A percentile compares a stretch with the other conserved stretches of the same genome.
Evolutionary conservation across 345 rosid species (phyloP).

Genomic region (Eucalyptus erythrocorys): DNA sequence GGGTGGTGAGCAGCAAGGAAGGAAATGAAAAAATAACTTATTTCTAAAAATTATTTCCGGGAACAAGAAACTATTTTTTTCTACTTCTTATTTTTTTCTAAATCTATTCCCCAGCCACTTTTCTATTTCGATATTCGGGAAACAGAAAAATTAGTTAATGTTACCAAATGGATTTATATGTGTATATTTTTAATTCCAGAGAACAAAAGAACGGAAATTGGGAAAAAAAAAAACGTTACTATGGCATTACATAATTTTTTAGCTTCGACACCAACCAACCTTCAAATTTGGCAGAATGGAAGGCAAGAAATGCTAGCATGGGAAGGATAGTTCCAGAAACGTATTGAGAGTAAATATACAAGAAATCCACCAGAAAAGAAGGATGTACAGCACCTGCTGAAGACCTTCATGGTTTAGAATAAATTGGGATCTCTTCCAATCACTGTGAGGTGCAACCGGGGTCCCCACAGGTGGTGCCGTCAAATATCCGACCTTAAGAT

Average conservation of each 20-base stretch:
- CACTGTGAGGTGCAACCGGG: slow-evolving; percentile 76
- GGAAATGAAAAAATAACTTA: too few relatives aligned
- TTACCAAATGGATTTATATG: too few relatives aligned
- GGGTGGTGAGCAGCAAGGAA: too few relatives aligned
- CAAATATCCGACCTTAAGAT: slow-evolving; percentile 76
- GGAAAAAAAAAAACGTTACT: too few relatives aligned
- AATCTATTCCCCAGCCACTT: too few relatives aligned
- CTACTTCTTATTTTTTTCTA: too few relatives aligned
- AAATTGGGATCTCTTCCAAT: slow-evolving; percentile 77
- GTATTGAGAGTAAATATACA: not conserved
- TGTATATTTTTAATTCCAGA: too few relatives aligned
- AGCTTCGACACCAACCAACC: not conserved
- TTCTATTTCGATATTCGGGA: too few relatives aligned
- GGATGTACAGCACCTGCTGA: slow-evolving; percentile 44
- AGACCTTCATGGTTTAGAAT: slow-evolving; percentile 80
- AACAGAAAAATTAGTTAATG: too few relatives aligned
- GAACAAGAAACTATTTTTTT: too few relatives aligned
- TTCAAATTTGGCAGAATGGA: not conserved
- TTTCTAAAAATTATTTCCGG: too few relatives aligned
- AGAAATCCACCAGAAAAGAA: not conserved
- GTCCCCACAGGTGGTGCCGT: slow-evolving; percentile 73
- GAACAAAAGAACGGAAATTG: too few relatives aligned
- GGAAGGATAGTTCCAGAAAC: not conserved
- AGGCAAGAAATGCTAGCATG: not conserved
- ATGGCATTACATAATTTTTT: not conserved